phyloP scores from a whole-genome alignment of 139 green algal species.

The Trebouxia sp. region DNA sequence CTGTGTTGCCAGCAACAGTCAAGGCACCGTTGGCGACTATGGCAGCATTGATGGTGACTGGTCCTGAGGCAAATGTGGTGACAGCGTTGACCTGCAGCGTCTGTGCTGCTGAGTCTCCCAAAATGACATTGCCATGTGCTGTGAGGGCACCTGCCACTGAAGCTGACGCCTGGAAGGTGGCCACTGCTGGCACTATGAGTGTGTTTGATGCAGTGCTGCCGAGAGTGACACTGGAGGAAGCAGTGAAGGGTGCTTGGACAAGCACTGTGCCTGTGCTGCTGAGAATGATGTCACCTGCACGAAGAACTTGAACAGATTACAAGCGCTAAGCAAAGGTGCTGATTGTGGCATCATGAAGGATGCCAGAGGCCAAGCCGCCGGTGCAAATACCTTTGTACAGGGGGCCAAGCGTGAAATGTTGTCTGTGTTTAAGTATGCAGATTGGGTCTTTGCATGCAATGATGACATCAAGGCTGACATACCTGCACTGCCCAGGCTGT shows the following conservation, averaged over 20 bases:
- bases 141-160: background rate
- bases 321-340: no score
- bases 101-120: constrained; percentile 7
- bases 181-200: constrained; percentile 17
- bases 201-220: background rate
- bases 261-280: background rate
- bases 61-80: background rate
- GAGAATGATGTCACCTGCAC: background rate
- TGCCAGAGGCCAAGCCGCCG: no score
- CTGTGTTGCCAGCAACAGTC: background rate
- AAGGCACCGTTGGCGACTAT: background rate
- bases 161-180: background rate
- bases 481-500: background rate
- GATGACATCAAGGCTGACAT: no score
- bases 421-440: no score
- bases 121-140: constrained; percentile 1
- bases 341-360: no score
- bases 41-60: background rate
- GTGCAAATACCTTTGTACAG: no score
- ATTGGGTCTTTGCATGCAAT: no score
- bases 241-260: background rate
- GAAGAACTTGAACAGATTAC: no score
- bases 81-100: constrained; percentile 8
- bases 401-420: no score
- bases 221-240: background rate